phyloP scores from a whole-genome alignment of 495 filamentous ascomycete genomes.

The Neohortaea acidophila region DNA sequence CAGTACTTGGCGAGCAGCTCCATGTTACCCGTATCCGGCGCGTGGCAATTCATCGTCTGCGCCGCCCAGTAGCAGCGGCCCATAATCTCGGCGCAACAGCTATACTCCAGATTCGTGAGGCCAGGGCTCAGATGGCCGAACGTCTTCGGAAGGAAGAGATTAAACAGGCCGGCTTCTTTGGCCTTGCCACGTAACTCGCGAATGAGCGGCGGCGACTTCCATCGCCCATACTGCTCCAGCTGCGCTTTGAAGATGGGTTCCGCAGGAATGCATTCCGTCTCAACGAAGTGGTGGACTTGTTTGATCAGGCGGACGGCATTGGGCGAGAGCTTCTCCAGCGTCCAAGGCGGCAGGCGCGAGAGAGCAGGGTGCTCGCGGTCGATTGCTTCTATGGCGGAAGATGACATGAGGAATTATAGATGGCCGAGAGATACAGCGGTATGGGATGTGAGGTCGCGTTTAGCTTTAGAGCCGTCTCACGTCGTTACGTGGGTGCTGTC shows the following conservation, averaged over 20 bases:
- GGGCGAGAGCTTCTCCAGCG: constrained; percentile 26
- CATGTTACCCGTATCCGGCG: constrained; percentile 32
- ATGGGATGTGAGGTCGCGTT: too few species aligned
- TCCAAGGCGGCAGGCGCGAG: constrained; percentile 27
- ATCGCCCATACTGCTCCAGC: constrained; percentile 18
- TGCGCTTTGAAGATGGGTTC: constrained; percentile 29
- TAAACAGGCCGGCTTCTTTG: constrained; percentile 27
- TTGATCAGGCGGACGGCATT: constrained; percentile 27
- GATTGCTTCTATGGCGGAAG: too few species aligned
- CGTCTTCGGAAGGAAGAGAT: constrained; percentile 29
- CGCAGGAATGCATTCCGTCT: constrained; percentile 29
- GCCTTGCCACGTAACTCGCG: constrained; percentile 28
- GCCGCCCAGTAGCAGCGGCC: constrained; percentile 29
- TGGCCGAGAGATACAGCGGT: too few species aligned
- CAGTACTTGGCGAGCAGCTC: constrained; percentile 32
- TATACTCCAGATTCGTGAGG: constrained; percentile 31
- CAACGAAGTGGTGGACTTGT: constrained; percentile 28
- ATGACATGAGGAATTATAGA: too few species aligned
- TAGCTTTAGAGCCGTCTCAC: too few species aligned
- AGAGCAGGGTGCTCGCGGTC: constrained; percentile 23
- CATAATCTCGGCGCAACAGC: constrained; percentile 31
- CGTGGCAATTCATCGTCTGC: constrained; percentile 31
- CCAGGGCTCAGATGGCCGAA: constrained; percentile 28
- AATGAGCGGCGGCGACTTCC: constrained; percentile 27
- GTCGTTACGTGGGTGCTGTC: too few species aligned